Conservation (phyloP, 148 eudicot species). For the Talinum fruticosum region DNA sequence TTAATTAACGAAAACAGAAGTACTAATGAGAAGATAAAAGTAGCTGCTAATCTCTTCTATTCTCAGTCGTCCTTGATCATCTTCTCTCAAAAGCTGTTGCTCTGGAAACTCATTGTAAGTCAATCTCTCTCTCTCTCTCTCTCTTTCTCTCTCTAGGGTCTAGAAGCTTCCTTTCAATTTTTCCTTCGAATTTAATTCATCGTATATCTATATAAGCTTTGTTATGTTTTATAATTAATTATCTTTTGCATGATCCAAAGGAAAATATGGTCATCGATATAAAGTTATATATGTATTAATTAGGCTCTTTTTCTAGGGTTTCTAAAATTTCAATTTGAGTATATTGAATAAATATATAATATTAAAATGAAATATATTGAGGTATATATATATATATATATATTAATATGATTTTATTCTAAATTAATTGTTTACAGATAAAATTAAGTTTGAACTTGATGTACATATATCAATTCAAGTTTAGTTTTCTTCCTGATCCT, state of each 20-base stretch:
- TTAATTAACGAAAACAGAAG: neutral
- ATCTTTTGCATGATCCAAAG: neutral
- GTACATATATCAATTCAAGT: too few relatives aligned
- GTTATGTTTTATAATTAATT: neutral
- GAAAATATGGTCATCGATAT: neutral
- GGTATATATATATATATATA: too few relatives aligned
- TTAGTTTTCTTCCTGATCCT: too few relatives aligned
- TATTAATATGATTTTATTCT: too few relatives aligned
- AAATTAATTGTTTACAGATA: too few relatives aligned
- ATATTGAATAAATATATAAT: too few relatives aligned
- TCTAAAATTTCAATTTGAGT: neutral
- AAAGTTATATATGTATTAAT: neutral
- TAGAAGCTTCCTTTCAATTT: neutral
- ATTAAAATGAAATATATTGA: too few relatives aligned
- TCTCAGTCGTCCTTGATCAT: neutral
- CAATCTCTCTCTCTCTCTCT: neutral
- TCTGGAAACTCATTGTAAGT: neutral
- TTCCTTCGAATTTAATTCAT: neutral
- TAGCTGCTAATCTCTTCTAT: neutral
- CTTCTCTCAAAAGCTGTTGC: neutral
- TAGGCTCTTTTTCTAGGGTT: neutral
- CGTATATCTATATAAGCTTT: neutral
- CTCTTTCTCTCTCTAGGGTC: neutral
- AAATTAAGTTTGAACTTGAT: too few relatives aligned
- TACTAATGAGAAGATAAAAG: neutral